Percentiles rank a stretch among this genome's conserved stretches.
Evolutionary conservation across 2,329 filamentous ascomycete genomes (phyloP).

Genomic region (Trichophyton equinum): DNA sequence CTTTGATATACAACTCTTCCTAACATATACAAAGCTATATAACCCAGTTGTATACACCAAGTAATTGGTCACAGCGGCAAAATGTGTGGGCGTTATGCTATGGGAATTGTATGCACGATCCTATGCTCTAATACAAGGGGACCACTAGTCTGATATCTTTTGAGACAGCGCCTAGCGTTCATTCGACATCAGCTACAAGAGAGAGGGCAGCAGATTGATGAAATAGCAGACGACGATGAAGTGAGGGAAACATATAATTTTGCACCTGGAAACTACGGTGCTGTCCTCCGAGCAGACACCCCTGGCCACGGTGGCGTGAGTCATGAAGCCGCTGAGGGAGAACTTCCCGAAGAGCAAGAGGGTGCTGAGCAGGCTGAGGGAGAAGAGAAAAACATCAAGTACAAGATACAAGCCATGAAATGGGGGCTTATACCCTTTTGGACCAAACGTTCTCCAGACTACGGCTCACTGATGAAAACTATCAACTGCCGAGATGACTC

Average conservation of each 20-base stretch:
- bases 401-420: slow-evolving; percentile 85
- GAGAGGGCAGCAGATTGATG: slow-evolving; percentile 58
- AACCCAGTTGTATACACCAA: neutral
- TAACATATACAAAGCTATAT: neutral
- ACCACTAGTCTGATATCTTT: neutral
- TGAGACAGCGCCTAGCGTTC: slow-evolving; percentile 56
- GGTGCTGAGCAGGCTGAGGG: slow-evolving; percentile 16
- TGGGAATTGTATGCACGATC: slow-evolving; percentile 44
- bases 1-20: neutral
- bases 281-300: slow-evolving; percentile 70
- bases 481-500: slow-evolving; percentile 95
- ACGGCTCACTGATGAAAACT: slow-evolving; percentile 65
- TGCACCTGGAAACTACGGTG: slow-evolving; percentile 70
- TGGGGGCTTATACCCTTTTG: slow-evolving; percentile 93
- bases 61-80: neutral
- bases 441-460: slow-evolving; percentile 74
- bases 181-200: slow-evolving; percentile 61
- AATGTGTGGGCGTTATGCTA: slow-evolving; percentile 58
- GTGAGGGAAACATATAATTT: slow-evolving; percentile 79
- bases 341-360: slow-evolving; percentile 15
- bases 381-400: slow-evolving; percentile 33
- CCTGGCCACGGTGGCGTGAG: slow-evolving; percentile 45
- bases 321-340: slow-evolving; percentile 19
- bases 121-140: neutral
- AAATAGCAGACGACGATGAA: slow-evolving; percentile 58